Base-by-base conservation (phyloP, 805 yeast species). In the Debaryomyces prosopidis region DNA sequence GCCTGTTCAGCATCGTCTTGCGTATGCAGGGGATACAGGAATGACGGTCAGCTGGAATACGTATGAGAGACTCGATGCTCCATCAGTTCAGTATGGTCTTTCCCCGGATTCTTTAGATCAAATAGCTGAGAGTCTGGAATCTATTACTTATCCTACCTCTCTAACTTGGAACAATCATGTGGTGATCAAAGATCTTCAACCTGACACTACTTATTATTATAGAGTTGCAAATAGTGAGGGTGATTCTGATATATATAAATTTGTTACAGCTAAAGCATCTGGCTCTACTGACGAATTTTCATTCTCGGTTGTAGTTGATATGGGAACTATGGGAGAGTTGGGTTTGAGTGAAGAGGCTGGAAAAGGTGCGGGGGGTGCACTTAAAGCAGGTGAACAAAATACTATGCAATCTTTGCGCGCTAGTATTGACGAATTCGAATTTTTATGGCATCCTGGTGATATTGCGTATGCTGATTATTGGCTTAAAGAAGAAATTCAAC, bases 11-110 rank as follows among this genome's bases (percentile, higher is more conserved):
- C 49, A 45, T 42, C 53, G 53, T 45, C 43, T 50, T 40, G 53
- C 53, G 5, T 50, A 30, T 35, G 39, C 47, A 8, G 46, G 45
- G 11, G 35, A 32, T 10, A 28, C 40, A 10, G 53, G 53, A 11
- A 45, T 50, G 47, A 39, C 45, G 12, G 53, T 50, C 15, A 47
- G 51, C 12, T 50, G 53, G 53, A 50, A 50, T 35, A 50, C 53
- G 11, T 50, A 23, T 31, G 26, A 36, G 28, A 43, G 45, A 18
- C 46, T 50, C 17, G 23, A 31, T 15, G 34, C 30, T n/a, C 51
- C 53, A 10, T 28, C 51, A 9, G 53, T 50, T 7, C 26, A 23
- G 18, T 50, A 47, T 33, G 53, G 53, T 12, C 35, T 37, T 14
- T 33, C 33, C 10, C 43, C 47, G 9, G 28, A 23, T 20, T 28